Conservation (phyloP, 75 land plant genomes). For the Isoetes taiwanensis region DNA sequence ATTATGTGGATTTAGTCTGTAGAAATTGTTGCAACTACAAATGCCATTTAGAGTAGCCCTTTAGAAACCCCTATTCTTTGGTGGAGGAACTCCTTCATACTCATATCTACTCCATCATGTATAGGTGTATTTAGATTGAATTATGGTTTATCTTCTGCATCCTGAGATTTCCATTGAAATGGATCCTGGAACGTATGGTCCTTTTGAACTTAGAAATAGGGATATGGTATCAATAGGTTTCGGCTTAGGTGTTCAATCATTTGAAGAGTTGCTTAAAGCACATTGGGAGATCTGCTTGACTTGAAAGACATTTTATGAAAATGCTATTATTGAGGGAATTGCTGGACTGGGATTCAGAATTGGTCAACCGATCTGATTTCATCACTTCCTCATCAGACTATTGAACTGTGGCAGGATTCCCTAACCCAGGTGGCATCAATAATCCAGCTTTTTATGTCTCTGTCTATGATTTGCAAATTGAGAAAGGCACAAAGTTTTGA, state of each 20-base stretch:
- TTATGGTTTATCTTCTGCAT: conserved; percentile 34
- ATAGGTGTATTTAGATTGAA: conserved; percentile 33
- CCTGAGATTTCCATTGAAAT: conserved; percentile 87
- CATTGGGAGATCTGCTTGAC: conserved; percentile 88
- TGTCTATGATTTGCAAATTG: conserved; percentile 89
- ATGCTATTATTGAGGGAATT: conserved; percentile 64
- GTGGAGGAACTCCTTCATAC: conserved; percentile 99
- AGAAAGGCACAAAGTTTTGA: conserved; percentile 85
- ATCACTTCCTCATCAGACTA: conserved; percentile 75
- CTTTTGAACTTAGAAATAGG: conserved; percentile 34
- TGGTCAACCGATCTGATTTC: conserved; percentile 94
- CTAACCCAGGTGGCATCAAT: conserved; percentile 35
- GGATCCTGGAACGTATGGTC: conserved; percentile 90
- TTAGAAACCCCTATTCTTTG: conserved; percentile 78
- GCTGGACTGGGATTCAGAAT: conserved; percentile 37
- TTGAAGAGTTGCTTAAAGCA: conserved; percentile 48
- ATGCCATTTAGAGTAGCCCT: conserved; percentile 18
- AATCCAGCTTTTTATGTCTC: conserved; percentile 65
- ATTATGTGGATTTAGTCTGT: conserved; percentile 45
- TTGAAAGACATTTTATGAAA: conserved; percentile 53
- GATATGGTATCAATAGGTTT: too few species aligned
- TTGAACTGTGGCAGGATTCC: conserved; percentile 68
- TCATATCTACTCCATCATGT: conserved; percentile 37
- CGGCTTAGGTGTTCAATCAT: conserved; percentile 93
- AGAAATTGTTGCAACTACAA: conserved; percentile 42